Base-by-base conservation (phyloP, 345 rosid species). In the Brassica rapa region DNA sequence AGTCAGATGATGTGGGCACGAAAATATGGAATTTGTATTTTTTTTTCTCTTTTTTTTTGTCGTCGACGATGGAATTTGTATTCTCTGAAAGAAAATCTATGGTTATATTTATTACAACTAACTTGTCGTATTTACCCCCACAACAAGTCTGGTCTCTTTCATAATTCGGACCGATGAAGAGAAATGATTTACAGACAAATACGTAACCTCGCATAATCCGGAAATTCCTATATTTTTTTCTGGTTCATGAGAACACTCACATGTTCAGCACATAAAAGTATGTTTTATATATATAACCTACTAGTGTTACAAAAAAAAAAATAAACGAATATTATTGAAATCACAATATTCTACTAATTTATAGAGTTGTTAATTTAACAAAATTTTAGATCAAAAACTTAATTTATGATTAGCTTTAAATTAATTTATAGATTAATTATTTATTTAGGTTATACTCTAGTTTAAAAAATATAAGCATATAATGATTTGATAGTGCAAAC, bases 91-190 rank as follows among this genome's bases (percentile, higher is more conserved):
- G 72, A 65, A 8, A 63, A 77, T 77, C 82, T 79, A 79, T 79
- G 49, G 74, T 23, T 67, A 73, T 68, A 79, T 79, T 79, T 79
- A 67, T 79, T 37, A 61, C 82, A 73, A 8, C 33, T 32, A 73
- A 60, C 63, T 72, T 72, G 68, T 72, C 69, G 27, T 30, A 57
- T 57, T 12, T 21, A 25, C 57, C 19, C 37, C 46, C 68, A 59
- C 62, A 4, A 23, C 63, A 4, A 32, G 78, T 73, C 70, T 72
- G 32, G 74, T 79, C 82, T 61, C 78, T 68, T 10, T 79, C 74
- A 61, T 63, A 49, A 15, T 66, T 66, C 24, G 72, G 32, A 25
- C 29, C 29, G 29, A 25, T 25, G 29, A 24, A 8, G 19, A 27
- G 19, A 12, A 61, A 61, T 61, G 9, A 8, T 61, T 61, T 27